Evolutionary conservation across 306 rosid species (phyloP).

Genomic region (Geum urbanum): DNA sequence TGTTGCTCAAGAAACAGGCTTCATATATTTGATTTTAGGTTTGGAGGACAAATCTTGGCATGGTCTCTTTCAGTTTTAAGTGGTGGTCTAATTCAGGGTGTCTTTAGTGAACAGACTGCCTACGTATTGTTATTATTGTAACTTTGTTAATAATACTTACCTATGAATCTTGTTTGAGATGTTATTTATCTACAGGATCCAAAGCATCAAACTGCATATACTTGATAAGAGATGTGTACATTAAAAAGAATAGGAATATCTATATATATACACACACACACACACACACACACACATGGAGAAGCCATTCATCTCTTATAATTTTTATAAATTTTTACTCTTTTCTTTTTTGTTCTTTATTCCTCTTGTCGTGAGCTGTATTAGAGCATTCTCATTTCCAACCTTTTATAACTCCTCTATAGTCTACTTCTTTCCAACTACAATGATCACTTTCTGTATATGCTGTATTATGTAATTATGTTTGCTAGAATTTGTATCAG

Average conservation of each 20-base stretch:
- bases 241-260: neutral
- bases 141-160: neutral
- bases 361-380: neutral
- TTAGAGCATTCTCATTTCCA: neutral
- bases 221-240: neutral
- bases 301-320: neutral
- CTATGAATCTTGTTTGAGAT: neutral
- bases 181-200: neutral
- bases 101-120: neutral
- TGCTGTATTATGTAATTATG: neutral
- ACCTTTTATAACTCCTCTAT: neutral
- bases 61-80: neutral
- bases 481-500: neutral
- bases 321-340: neutral
- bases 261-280: no score
- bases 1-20: conserved; percentile 1
- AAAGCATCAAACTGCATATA: neutral
- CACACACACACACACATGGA: no score
- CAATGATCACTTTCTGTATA: neutral
- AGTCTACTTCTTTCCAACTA: neutral
- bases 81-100: no score
- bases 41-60: neutral
- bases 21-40: no score
- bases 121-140: neutral
- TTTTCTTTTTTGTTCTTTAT: neutral